Percentiles rank a stretch among this genome's conserved stretches.
phyloP scores from a whole-genome alignment of 2,329 filamentous ascomycete genomes.

The Bipolaris bicolor region DNA sequence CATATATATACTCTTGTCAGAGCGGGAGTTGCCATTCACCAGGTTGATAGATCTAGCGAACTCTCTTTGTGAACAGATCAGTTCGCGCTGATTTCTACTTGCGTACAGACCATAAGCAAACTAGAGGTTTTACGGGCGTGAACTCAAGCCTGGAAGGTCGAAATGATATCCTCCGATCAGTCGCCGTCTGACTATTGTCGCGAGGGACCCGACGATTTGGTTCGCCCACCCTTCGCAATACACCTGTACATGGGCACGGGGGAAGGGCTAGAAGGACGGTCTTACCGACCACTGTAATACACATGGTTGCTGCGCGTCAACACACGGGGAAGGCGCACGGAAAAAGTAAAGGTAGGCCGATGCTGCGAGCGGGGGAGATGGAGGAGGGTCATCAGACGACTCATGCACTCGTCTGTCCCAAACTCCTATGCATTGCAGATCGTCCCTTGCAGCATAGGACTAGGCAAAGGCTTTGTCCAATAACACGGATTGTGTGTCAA shows the following conservation, averaged over 20 bases:
- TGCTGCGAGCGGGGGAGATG: background rate
- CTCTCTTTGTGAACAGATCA: background rate
- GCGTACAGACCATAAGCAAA: background rate
- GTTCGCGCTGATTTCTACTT: background rate
- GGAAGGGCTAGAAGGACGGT: background rate
- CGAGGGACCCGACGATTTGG: background rate
- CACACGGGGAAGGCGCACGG: background rate
- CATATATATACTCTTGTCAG: background rate
- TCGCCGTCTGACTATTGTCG: background rate
- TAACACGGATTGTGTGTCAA: background rate
- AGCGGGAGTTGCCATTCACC: background rate
- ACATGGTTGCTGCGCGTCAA: background rate
- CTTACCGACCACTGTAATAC: background rate
- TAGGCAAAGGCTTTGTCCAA: background rate
- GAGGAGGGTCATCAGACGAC: background rate
- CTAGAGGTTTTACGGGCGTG: background rate
- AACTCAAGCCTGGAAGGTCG: background rate
- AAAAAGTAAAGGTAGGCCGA: background rate
- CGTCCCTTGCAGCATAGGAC: background rate
- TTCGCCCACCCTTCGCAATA: background rate
- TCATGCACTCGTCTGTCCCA: conserved; percentile 4
- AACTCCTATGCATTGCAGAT: background rate
- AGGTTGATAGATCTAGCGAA: background rate
- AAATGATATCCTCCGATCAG: background rate
- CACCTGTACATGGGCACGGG: background rate